Evolutionary conservation across 768 basidiomycete species (phyloP).

Genomic region (Leucocoprinus birnbaumii): DNA sequence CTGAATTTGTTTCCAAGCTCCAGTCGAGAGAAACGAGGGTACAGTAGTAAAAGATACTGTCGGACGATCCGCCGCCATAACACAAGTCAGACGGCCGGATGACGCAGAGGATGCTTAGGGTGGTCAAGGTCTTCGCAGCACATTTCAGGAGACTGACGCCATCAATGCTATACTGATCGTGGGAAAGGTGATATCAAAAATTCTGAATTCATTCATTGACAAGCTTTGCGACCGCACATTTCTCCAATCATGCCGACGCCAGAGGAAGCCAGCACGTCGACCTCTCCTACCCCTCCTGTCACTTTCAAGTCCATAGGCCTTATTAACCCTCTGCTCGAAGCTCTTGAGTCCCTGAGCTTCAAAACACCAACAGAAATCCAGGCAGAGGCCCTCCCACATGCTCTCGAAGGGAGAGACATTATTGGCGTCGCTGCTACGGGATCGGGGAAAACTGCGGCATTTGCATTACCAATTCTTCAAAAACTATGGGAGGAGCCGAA

Average conservation of each 20-base stretch:
- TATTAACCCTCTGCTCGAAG: constrained; percentile 85
- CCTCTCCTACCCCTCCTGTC: constrained; percentile 24
- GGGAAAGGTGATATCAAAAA: constrained; percentile 13
- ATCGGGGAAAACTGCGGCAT: constrained; percentile 97
- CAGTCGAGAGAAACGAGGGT: constrained; percentile 60
- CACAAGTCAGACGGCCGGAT: background rate
- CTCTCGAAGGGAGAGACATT: constrained; percentile 89
- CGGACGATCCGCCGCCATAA: constrained; percentile 42
- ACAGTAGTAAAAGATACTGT: constrained; percentile 70
- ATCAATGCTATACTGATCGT: constrained; percentile 6
- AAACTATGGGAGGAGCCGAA: constrained; percentile 95
- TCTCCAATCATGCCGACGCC: constrained; percentile 50
- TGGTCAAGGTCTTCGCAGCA: background rate
- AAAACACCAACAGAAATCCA: constrained; percentile 92
- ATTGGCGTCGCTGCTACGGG: constrained; percentile 99
- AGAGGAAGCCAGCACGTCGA: constrained; percentile 53
- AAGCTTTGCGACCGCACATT: constrained; percentile 2
- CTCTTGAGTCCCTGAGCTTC: constrained; percentile 79
- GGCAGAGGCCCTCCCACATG: constrained; percentile 77
- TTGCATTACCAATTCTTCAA: constrained; percentile 93
- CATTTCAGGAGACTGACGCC: too few species aligned
- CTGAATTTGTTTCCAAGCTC: constrained; percentile 71
- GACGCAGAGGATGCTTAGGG: background rate
- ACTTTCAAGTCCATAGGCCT: constrained; percentile 86
- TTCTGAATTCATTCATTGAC: constrained; percentile 12